phyloP scores from a whole-genome alignment of 331 rosid species.

The Prunus yedoensis region DNA sequence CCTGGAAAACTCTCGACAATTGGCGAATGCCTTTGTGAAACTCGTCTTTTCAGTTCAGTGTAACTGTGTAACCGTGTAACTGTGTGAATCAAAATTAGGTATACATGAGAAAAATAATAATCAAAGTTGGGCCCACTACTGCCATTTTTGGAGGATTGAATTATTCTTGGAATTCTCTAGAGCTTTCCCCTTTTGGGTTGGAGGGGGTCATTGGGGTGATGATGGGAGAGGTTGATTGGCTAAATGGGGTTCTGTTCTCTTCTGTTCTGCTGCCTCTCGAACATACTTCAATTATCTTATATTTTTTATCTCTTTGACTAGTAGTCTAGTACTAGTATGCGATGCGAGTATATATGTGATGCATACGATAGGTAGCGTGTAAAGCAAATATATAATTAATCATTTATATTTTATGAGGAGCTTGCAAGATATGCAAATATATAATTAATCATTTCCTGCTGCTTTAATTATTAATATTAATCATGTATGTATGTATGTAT shows the following conservation, averaged over 20 bases:
- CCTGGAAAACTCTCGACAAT: background rate
- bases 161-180: background rate
- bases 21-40: background rate
- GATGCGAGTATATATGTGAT: background rate
- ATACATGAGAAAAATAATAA: background rate
- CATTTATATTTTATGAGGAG: too few relatives aligned
- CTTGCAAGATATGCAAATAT: too few relatives aligned
- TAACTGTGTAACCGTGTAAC: too few relatives aligned
- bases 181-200: conserved; percentile 25
- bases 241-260: background rate
- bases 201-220: background rate
- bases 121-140: background rate
- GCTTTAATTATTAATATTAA: too few relatives aligned
- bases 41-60: too few relatives aligned
- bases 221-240: conserved; percentile 9
- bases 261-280: background rate
- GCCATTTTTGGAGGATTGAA: conserved; percentile 13
- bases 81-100: background rate
- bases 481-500: too few relatives aligned
- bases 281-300: background rate
- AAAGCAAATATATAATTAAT: too few relatives aligned
- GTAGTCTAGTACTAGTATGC: background rate
- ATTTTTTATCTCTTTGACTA: background rate
- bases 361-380: background rate
- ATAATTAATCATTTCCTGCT: too few relatives aligned